Evolutionary conservation across 106 monocot species (phyloP), one percentile per base, ranked within the genome.

Genomic region (Phalaenopsis equestris): DNA sequence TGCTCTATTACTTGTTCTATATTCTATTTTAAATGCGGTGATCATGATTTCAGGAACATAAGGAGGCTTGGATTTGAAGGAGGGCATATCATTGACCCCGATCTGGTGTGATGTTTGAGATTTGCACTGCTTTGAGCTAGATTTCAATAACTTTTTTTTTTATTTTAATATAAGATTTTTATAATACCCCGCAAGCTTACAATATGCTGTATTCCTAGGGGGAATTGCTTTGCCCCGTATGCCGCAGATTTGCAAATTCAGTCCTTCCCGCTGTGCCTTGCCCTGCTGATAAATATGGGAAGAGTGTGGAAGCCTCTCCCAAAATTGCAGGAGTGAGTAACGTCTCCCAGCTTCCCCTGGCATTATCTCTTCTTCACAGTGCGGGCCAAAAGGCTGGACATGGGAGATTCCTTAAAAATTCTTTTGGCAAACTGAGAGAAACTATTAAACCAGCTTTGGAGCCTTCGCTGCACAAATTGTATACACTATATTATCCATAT

Each of bases 211-310:
- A 43, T 76, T 6, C 9, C 19, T 84, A 98, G 97, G 94, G 94
- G 70, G 97, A 98, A 52, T 75, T 94, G 38, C 94, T 98, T 37
- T 98, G 97, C 79, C 97, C 97, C 58, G 87, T 94, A 56, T 98
- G 97, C 74, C 86, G 97, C 7, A 92, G 97, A 84, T 92, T 98
- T 80, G 84, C 90, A 75, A 98, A 98, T 88, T 94, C 94, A 39
- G 86, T 91, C 48, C 79, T 98, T 45, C 94, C 97, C 55, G 81
- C 79, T 43, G 72, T 72, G 6, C 81, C 84, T 67, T 39, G 55
- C 67, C 55, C 43, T 79, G 67, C 79, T 57, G 80, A 73, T 57
- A 86, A 78, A 75, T 15, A 6, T 46, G n/a, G 30, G 81, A 87
- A 49, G 21, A 36, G 68, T 11, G 41, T 16, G 39, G 65, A 49